Base-by-base conservation (phyloP, 257 asterid species). In the Prunella vulgaris region DNA sequence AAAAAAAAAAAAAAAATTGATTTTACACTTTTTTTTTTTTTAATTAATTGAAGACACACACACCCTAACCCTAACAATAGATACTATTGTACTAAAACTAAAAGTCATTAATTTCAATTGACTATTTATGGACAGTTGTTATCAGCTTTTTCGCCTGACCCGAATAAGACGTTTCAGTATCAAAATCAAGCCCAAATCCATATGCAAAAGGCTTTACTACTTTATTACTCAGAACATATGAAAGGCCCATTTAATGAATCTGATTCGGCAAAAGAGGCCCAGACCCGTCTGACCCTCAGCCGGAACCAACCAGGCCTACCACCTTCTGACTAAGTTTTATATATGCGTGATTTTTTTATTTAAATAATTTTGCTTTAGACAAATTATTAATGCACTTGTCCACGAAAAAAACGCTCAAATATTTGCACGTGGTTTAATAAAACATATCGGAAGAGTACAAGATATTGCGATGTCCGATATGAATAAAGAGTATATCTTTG, bases 251-350 rank as follows among this genome's bases (percentile, higher is more conserved):
- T 60, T 48, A 65, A 58, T 71, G 35, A 56, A 17, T 28, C n/a
- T n/a, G n/a, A n/a, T n/a, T n/a, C n/a, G n/a, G n/a, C n/a, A n/a
- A n/a, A n/a, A n/a, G 44, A 7, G 73, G 35, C 22, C 77, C 70
- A 58, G 61, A 33, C 54, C 70, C 59, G 53, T 69, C 12, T 56
- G 66, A 7, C 10, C 27, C 20, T 42, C 69, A 70, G 56, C 79
- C 68, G 9, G 71, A 68, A 69, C 72, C 33, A 48, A 62, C 73
- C 70, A 42, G 73, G 74, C 69, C 80, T 74, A 12, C 70, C 30
- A 57, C n/a, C 15, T 22, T 24, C 46, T 30, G 8, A 7, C 46
- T n/a, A 42, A 13, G 22, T 8, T 13, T 71, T 12, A 60, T 74
- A 64, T 68, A 67, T 60, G 64, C 74, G 6, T 4, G 0, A 52